Evolutionary conservation across 129 eudicot genomes (phyloP).

Genomic region (Tagetes patula): DNA sequence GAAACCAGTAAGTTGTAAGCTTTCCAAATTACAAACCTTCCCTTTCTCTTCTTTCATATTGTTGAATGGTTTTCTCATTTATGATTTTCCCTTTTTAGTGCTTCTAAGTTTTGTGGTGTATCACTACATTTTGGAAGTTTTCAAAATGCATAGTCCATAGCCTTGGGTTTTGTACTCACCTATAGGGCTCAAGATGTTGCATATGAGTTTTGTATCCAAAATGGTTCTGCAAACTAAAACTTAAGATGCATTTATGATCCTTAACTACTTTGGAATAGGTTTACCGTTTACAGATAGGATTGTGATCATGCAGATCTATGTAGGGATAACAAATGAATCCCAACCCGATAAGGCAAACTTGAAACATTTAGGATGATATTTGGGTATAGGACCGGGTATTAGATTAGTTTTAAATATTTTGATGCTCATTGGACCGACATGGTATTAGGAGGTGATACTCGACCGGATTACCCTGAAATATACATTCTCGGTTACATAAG

Average conservation of each 20-base stretch:
- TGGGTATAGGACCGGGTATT: too few relatives aligned
- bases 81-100: not conserved
- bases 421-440: too few relatives aligned
- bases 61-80: not conserved
- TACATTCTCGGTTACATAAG: too few relatives aligned
- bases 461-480: too few relatives aligned
- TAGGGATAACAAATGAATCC: too few relatives aligned
- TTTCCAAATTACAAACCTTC: not conserved
- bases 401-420: too few relatives aligned
- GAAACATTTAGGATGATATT: too few relatives aligned
- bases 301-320: not conserved
- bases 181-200: not conserved
- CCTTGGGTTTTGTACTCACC: not conserved
- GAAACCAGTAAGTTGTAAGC: not conserved
- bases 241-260: not conserved
- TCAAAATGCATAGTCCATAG: not conserved
- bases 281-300: not conserved
- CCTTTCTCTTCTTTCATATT: constrained; percentile 3
- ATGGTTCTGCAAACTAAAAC: not conserved
- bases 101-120: not conserved
- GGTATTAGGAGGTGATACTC: too few relatives aligned
- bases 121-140: not conserved
- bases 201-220: not conserved
- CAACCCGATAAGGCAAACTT: too few relatives aligned
- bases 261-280: not conserved